phyloP scores from a whole-genome alignment of 345 rosid genomes.

The Eutrema japonicum region DNA sequence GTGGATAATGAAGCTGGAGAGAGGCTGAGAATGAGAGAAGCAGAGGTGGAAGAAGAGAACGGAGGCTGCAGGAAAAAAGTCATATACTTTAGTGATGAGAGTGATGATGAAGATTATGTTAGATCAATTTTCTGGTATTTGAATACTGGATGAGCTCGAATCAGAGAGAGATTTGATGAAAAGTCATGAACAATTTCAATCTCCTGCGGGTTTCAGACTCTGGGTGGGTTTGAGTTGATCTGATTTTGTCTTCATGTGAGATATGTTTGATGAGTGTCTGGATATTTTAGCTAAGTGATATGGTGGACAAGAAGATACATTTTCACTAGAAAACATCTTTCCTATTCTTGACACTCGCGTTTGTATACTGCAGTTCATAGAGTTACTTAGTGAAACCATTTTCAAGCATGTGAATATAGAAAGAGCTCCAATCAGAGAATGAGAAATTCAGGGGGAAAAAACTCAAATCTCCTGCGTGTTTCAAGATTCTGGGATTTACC shows the following conservation, averaged over 20 bases:
- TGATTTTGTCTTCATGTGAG: not conserved
- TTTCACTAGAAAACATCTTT: not conserved
- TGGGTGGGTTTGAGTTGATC: too few species aligned
- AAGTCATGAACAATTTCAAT: too few species aligned
- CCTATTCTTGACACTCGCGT: too few species aligned
- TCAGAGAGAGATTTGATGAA: slow-evolving; percentile 6
- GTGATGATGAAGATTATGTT: slow-evolving; percentile 53
- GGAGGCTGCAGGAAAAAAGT: too few species aligned
- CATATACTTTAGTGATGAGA: too few species aligned
- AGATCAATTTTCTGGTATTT: slow-evolving; percentile 19
- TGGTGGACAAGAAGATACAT: not conserved
- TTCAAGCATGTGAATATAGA: not conserved
- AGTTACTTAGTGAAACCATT: not conserved
- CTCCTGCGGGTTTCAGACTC: too few species aligned
- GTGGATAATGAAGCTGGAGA: too few species aligned
- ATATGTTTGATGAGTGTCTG: not conserved
- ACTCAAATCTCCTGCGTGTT: too few species aligned
- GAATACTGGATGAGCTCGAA: not conserved
- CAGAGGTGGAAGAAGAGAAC: too few species aligned
- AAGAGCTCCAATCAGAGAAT: not conserved
- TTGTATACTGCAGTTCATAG: not conserved
- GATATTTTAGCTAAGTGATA: not conserved
- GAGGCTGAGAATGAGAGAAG: too few species aligned
- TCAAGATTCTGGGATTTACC: too few species aligned
- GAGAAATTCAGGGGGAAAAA: too few species aligned